Conservation (phyloP, 768 basidiomycete species). For the Termitomyces sp. region DNA sequence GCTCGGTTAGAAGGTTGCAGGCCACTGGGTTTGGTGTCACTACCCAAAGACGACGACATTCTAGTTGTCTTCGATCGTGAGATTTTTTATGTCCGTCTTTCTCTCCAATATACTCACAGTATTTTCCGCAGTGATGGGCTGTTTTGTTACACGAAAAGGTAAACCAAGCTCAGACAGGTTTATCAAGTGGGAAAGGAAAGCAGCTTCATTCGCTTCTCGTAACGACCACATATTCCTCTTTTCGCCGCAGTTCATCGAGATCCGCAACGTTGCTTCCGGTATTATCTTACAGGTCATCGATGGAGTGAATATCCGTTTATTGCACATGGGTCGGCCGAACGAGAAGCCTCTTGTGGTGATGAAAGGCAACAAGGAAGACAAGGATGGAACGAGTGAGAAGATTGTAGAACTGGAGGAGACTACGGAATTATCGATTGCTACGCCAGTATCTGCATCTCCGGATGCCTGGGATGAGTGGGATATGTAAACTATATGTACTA, state of each 20-base stretch:
- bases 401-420: constrained; percentile 70
- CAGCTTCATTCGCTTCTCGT: constrained; percentile 54
- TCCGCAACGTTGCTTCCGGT: constrained; percentile 59
- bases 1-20: constrained; percentile 48
- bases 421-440: constrained; percentile 38
- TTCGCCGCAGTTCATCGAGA: constrained; percentile 70
- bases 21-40: constrained; percentile 57
- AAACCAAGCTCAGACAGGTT: constrained; percentile 54
- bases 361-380: constrained; percentile 54
- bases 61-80: constrained; percentile 72
- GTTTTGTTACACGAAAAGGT: constrained; percentile 70
- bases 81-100: constrained; percentile 15
- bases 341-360: constrained; percentile 58
- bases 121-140: constrained; percentile 55
- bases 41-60: constrained; percentile 34
- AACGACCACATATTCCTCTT: constrained; percentile 65
- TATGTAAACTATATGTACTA: constrained; percentile 28
- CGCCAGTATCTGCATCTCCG: constrained; percentile 24
- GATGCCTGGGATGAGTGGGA: constrained; percentile 75
- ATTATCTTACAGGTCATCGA: constrained; percentile 81
- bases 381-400: constrained; percentile 51
- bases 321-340: constrained; percentile 41
- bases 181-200: constrained; percentile 76
- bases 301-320: constrained; percentile 59
- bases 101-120: neutral